phyloP scores from a whole-genome alignment of 768 basidiomycete species.

The Serendipita sp. region DNA sequence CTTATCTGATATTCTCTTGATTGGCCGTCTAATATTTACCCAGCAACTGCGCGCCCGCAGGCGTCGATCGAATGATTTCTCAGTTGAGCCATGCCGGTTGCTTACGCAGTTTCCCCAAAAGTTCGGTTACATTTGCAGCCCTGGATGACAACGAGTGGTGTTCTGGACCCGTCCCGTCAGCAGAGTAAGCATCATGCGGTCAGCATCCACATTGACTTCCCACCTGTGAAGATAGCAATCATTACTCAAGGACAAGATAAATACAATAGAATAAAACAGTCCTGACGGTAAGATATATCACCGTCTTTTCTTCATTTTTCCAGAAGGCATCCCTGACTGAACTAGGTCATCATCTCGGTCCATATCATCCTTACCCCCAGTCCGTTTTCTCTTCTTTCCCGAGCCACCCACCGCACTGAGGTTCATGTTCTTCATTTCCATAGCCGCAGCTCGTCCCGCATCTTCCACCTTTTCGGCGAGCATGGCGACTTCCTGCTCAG shows the following conservation, averaged over 20 bases:
- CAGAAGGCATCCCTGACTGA: conserved; percentile 71
- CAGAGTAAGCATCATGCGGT: no score
- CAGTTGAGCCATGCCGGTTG: no score
- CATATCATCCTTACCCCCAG: conserved; percentile 36
- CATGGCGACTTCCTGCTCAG: conserved; percentile 75
- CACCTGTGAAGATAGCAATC: not conserved
- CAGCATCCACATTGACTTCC: not conserved
- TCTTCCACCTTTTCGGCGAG: conserved; percentile 80
- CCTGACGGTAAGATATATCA: not conserved
- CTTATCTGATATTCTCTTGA: not conserved
- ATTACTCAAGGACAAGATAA: not conserved
- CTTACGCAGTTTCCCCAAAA: no score
- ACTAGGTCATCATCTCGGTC: conserved; percentile 88
- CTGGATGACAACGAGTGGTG: no score
- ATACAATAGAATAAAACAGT: not conserved
- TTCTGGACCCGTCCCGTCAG: no score
- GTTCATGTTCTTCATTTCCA: conserved; percentile 66
- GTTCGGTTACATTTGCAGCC: no score
- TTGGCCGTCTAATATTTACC: not conserved
- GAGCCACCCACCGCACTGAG: conserved; percentile 30
- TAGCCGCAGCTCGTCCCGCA: conserved; percentile 57
- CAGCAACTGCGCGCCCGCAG: no score
- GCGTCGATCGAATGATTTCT: no score
- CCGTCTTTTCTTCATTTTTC: conserved; percentile 26
- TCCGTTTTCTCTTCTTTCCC: conserved; percentile 31